These are phyloP conservation scores for Nigrospora osmanthi DNA, from an alignment of 2,329 filamentous ascomycete species.

Conservation along the genomic window DNA sequence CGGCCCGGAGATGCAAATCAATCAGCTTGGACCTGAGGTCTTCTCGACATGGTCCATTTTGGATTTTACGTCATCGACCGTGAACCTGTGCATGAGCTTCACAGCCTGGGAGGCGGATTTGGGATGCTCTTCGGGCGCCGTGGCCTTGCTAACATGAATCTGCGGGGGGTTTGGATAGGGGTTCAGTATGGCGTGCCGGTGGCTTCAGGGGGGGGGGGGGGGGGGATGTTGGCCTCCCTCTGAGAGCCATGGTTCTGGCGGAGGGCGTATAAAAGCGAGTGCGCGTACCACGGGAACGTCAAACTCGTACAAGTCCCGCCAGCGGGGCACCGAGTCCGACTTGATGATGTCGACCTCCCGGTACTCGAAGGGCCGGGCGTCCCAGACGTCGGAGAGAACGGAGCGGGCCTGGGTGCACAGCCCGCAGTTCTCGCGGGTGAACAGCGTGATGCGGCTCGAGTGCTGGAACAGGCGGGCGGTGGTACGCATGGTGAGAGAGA, in stretches of 20 bases:
- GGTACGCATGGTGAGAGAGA: slow-evolving; percentile 34
- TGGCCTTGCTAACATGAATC: slow-evolving; percentile 56
- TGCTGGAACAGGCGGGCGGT: slow-evolving; percentile 41
- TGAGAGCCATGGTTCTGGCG: too few species aligned
- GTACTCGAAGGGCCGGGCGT: slow-evolving; percentile 59
- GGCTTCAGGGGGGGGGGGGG: too few species aligned
- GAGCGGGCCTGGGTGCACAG: slow-evolving; percentile 62
- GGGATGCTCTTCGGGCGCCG: slow-evolving; percentile 41
- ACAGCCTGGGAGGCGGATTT: slow-evolving; percentile 48
- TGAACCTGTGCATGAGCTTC: slow-evolving; percentile 76
- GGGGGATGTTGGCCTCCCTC: too few species aligned
- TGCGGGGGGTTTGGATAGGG: slow-evolving; percentile 14
- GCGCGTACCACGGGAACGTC: slow-evolving; percentile 74
- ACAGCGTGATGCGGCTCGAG: slow-evolving; percentile 62
- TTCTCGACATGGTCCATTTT: slow-evolving; percentile 55
- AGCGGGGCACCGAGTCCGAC: slow-evolving; percentile 46
- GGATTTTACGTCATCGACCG: slow-evolving; percentile 53
- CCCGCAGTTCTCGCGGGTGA: slow-evolving; percentile 64
- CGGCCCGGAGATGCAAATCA: too few species aligned
- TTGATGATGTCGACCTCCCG: slow-evolving; percentile 63
- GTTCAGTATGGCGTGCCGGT: neutral
- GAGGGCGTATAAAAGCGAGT: slow-evolving; percentile 4
- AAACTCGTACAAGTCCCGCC: slow-evolving; percentile 71
- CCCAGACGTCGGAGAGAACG: slow-evolving; percentile 61
- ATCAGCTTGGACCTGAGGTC: neutral